Evolutionary conservation across 108 stramenopile species (phyloP).

Genomic region (Cylindrotheca closterium): DNA sequence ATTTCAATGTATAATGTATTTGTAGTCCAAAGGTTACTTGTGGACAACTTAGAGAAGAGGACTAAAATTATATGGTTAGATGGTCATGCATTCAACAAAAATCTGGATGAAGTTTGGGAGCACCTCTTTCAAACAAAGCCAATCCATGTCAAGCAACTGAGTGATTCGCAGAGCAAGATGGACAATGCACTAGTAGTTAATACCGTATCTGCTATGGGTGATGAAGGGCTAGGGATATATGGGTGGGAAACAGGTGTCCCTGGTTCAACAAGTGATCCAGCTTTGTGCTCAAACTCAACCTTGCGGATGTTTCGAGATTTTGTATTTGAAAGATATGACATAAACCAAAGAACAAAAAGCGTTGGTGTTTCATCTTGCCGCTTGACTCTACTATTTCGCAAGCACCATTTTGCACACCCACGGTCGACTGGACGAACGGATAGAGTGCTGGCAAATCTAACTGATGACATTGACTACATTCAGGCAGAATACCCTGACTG

Average conservation of each 20-base stretch:
- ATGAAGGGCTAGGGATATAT: constrained; percentile 11
- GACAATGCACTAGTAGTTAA: constrained; percentile 21
- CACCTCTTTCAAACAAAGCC: constrained; percentile 11
- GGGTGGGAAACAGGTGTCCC: constrained; percentile 3
- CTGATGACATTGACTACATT: constrained; percentile 5
- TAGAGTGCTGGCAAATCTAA: constrained; percentile 4
- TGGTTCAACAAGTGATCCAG: background rate
- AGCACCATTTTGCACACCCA: constrained; percentile 19
- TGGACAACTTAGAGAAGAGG: background rate
- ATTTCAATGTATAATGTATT: constrained; percentile 22
- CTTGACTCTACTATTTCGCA: constrained; percentile 17
- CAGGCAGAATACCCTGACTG: constrained; percentile 10
- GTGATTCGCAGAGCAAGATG: background rate
- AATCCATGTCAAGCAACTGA: constrained; percentile 16
- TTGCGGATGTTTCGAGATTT: constrained; percentile 21
- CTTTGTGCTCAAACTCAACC: constrained; percentile 8
- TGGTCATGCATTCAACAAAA: constrained; percentile 11
- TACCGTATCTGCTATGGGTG: constrained; percentile 15
- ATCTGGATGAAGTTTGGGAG: constrained; percentile 22
- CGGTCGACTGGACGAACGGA: constrained; percentile 17
- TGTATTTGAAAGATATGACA: constrained; percentile 13
- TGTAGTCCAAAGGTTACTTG: constrained; percentile 2
- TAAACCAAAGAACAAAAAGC: background rate
- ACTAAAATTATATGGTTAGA: constrained; percentile 15
- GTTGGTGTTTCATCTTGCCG: background rate